Conservation (phyloP, 805 yeast species). For the Ogataea salicorniae region DNA sequence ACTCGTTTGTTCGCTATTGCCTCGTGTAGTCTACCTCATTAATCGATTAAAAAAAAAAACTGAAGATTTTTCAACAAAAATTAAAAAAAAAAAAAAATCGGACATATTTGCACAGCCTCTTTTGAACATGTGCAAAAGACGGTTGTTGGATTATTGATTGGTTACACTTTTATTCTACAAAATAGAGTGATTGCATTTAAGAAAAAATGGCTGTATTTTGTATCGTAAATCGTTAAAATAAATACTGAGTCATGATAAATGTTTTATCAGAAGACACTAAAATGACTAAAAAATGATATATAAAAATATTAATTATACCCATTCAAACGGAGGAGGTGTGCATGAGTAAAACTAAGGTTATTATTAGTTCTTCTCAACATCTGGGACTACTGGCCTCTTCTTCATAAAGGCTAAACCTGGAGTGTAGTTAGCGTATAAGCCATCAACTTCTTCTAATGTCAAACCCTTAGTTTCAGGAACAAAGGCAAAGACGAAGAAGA, state of each 20-base stretch:
- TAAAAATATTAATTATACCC: neutral
- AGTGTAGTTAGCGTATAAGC: constrained; percentile 35
- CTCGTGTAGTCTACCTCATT: neutral
- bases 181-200: too few relatives aligned
- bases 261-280: too few relatives aligned
- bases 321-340: neutral
- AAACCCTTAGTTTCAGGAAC: constrained; percentile 61
- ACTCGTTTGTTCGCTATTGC: neutral
- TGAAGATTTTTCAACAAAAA: neutral
- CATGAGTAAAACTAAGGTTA: neutral
- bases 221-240: too few relatives aligned
- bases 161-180: neutral
- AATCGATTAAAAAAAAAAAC: neutral
- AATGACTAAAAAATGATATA: neutral
- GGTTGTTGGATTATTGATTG: neutral
- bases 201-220: too few relatives aligned
- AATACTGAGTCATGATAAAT: too few relatives aligned
- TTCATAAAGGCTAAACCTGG: constrained; percentile 27
- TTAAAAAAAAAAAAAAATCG: neutral
- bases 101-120: neutral
- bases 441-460: constrained; percentile 62
- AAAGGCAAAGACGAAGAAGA: constrained; percentile 34
- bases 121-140: neutral
- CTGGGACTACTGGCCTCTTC: constrained; percentile 19
- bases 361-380: constrained; percentile 1